A percentile compares a stretch with the other conserved stretches of the same genome.
Conservation (phyloP, 2,329 filamentous ascomycete genomes). For the Trichophyton benhamiae region DNA sequence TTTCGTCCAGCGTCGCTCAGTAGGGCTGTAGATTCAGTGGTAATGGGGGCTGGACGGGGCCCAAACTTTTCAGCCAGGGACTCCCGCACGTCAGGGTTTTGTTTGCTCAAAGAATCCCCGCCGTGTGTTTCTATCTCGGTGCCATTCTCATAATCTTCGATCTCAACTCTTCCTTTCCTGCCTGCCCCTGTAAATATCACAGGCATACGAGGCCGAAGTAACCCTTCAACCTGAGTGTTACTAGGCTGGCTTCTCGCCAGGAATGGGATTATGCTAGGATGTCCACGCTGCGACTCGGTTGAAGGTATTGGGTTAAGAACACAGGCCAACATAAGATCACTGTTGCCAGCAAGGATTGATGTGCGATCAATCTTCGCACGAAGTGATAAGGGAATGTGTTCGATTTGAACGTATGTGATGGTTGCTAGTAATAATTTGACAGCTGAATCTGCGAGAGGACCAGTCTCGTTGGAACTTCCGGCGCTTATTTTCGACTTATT, state of each 20-base stretch:
- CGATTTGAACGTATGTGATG: slow-evolving; percentile 52
- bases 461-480: not conserved
- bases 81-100: not conserved
- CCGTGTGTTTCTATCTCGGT: slow-evolving; percentile 11
- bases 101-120: not conserved
- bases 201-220: slow-evolving; percentile 46
- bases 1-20: not conserved
- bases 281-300: slow-evolving; percentile 48
- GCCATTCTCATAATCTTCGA: slow-evolving; percentile 17
- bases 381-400: slow-evolving; percentile 55
- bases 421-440: slow-evolving; percentile 49
- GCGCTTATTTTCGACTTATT: slow-evolving; percentile 23
- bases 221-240: slow-evolving; percentile 56
- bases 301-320: slow-evolving; percentile 64
- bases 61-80: not conserved
- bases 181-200: slow-evolving; percentile 23
- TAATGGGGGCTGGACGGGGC: slow-evolving; percentile 19
- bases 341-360: slow-evolving; percentile 57
- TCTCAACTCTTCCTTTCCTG: slow-evolving; percentile 19
- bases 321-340: slow-evolving; percentile 65
- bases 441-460: slow-evolving; percentile 44
- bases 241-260: slow-evolving; percentile 53
- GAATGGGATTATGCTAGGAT: slow-evolving; percentile 69
- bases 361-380: slow-evolving; percentile 70
- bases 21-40: not conserved